Evolutionary conservation across 805 yeast genomes (phyloP), one percentile per base, ranked within the genome.

Genomic region (Kodamaea kakaduensis): DNA sequence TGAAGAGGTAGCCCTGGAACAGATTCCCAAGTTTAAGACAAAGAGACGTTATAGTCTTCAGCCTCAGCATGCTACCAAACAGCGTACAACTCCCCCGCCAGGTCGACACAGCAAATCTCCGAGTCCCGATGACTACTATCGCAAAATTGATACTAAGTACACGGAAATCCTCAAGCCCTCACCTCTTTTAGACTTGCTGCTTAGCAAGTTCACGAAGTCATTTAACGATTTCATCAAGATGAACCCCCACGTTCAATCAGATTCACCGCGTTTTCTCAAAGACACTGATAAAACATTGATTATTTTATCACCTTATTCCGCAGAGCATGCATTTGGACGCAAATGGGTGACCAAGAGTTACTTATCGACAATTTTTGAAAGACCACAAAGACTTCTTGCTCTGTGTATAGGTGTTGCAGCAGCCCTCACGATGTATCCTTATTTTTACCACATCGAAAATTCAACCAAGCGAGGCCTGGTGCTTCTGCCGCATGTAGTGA

Each of bases 301-400:
- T 5, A 64, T 85, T 4, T 55, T 85, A 14, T 77, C 90, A 0
- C 90, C 94, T 0, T 65, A 74, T 38, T 77, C 87, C 1, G 65
- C 82, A 20, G 73, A 77, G 42, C 95, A 85, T 58, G 75, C 75
- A 0, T 86, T 83, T 54, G 78, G 85, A 4, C 68, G 95, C 24
- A 64, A 65, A 18, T 85, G 95, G 95, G 87, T 79, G 2, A 63
- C 84, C 6, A 83, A 80, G 51, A 56, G 77, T 1, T 81, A 81
- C 47, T 56, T 73, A 27, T 63, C 81, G 12, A 75, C 88, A 0
- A 80, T 85, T 22, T 90, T 85, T 17, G 95, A 85, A 57, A 62
- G 90, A 29, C 95, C 95, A 1, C 89, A 85, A 55, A 64, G 95
- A 19, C 59, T 85, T 30, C 65, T 81, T 36, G 93, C 95, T 0